Base-by-base conservation (phyloP, 768 basidiomycete species). In the Neoboletus subvelutipes region DNA sequence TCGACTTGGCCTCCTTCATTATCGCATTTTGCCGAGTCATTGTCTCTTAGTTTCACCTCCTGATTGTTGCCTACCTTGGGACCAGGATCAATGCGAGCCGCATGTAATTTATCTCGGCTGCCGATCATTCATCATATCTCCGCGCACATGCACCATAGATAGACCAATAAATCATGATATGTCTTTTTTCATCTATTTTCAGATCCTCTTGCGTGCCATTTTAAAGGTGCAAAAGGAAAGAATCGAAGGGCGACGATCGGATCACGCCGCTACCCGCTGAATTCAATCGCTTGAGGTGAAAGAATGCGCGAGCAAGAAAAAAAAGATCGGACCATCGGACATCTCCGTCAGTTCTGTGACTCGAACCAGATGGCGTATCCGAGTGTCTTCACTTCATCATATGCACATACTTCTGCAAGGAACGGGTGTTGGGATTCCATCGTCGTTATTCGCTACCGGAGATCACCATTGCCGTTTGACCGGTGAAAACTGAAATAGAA, bases 21-120 rank as follows among this genome's bases (percentile, higher is more conserved):
- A 60, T 66, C 58, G 52, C 40, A 17, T 31, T 54, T 33, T 53
- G 43, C 39, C 41, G 33, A 31, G 13, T 40, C 36, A 24, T 31
- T 45, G 52, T 43, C 48, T 41, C 29, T 31, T 18, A 28, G 39
- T 37, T 31, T 26, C 37, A 50, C 18, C 26, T 29, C 34, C 40
- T 45, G 51, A 43, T 43, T 31, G 36, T 46, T 45, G 12, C 54
- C 22, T 42, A 50, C 56, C 45, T 24, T 57, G 58, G 60, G 59
- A 60, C 64, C 55, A 58, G 64, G 58, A 61, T 68, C 64, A 54
- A 37, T 53, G n/a, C 45, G 41, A 50, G 39, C 46, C 26, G 49
- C 55, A 37, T 55, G 51, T 57, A 45, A 52, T 50, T 41, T 28
- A 45, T 45, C 45, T 26, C 42, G 39, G 39, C 11, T 45, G 47